Base-by-base conservation (phyloP, 2,329 filamentous ascomycete species). In the Trichoderma guizhouense region DNA sequence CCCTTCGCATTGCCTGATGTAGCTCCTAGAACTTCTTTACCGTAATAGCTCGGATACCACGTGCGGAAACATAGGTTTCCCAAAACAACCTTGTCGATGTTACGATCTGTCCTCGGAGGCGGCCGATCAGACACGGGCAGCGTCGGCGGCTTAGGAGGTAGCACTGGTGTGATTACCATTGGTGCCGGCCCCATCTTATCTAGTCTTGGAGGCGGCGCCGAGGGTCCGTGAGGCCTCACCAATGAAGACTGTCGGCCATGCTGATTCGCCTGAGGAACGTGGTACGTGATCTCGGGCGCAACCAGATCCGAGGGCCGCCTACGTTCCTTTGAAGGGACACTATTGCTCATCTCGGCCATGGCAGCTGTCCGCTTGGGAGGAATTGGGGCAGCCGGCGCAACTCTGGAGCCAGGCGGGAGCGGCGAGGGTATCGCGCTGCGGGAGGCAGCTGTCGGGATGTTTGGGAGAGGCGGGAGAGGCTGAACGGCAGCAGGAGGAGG, bases 31-130 rank as follows among this genome's bases (percentile, higher is more conserved):
- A 90, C 84, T 71, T 91, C 94, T 84, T 88, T 97, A 83, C 85
- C 86, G 80, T 98, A 97, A 81, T 95, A 96, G 18, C 93, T 97
- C 8, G 94, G 93, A 80, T 96, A 98, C 94, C 95, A 97, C 3
- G 95, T 92, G 76, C 91, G 90, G 83, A 98, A 97, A 77, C 91
- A 90, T 36, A 96, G 86, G 77, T 94, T 90, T 5, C 95, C 95
- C 73, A 98, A 86, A 69, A 97, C 91, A 66, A 98, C 93, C 79
- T 93, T 93, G 78, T 94, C 90, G 75, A 98, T 92, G 80, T 97
- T 97, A 71, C 92, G 92, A 76, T 92, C 90, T 11, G 86, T 79
- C 43, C 82, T 81, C 1, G 81, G 82, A 7, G 83, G 81, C 1
- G 81, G 77, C 32, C 80, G 81, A 43, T 80, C 76, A 15, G 76